These are phyloP conservation scores for Reutealis trisperma DNA, from an alignment of 345 rosid species.

Conservation along the genomic window DNA sequence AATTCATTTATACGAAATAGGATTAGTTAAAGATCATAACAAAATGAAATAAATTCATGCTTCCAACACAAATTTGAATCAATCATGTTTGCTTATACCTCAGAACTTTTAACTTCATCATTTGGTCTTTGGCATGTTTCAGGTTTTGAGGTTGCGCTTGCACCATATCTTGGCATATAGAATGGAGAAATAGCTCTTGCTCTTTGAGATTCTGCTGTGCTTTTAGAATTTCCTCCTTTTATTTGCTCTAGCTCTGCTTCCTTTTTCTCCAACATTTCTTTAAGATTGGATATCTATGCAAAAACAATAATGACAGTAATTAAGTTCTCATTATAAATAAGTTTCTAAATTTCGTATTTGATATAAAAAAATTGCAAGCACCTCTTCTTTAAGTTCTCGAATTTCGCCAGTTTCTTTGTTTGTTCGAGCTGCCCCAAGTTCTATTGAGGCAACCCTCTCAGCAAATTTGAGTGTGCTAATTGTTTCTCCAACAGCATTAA, in stretches of 20 bases:
- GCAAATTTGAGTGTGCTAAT: constrained; percentile 95
- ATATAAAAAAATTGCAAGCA: neutral
- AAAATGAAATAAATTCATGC: no score
- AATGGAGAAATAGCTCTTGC: constrained; percentile 88
- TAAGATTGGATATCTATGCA: constrained; percentile 72
- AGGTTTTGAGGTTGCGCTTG: constrained; percentile 42
- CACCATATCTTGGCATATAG: constrained; percentile 58
- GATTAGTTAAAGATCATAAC: no score
- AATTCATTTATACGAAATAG: no score
- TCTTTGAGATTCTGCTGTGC: constrained; percentile 57
- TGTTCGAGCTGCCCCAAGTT: constrained; percentile 90
- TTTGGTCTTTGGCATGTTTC: constrained; percentile 53
- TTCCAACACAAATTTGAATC: neutral
- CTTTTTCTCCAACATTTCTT: constrained; percentile 74
- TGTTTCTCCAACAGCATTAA: constrained; percentile 82
- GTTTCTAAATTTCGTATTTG: neutral
- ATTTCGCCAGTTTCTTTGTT: constrained; percentile 95
- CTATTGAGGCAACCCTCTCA: constrained; percentile 91
- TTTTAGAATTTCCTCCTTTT: constrained; percentile 44
- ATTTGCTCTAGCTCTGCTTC: constrained; percentile 80
- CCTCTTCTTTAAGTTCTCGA: constrained; percentile 93
- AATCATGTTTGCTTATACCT: constrained; percentile 43
- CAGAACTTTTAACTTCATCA: constrained; percentile 50
- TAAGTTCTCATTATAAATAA: neutral
- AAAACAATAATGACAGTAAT: neutral